A percentile compares a stretch with the other conserved stretches of the same genome.
phyloP scores from a whole-genome alignment of 305 asterid genomes.

The Fraxinus greggii region DNA sequence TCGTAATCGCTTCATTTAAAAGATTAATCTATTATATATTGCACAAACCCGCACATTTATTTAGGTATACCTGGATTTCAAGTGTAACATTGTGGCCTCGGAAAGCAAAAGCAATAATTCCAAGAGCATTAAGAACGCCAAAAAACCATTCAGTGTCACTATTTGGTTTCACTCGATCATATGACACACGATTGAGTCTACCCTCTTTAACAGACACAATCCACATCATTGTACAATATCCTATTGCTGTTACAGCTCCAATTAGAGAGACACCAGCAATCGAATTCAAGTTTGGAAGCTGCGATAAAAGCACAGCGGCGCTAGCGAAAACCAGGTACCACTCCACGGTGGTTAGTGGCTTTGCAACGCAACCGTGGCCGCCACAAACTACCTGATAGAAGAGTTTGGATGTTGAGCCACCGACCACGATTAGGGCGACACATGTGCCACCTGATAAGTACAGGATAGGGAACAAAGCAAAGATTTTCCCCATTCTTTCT shows the following conservation, averaged over 20 bases:
- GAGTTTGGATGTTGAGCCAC: constrained; percentile 32
- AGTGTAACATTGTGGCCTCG: constrained; percentile 35
- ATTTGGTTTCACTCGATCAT: constrained; percentile 25
- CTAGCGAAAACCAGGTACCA: constrained; percentile 26
- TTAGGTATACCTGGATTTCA: constrained; percentile 27
- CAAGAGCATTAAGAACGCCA: constrained; percentile 25
- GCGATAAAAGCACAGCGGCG: constrained; percentile 29
- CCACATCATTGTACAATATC: constrained; percentile 34
- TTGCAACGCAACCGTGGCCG: constrained; percentile 25
- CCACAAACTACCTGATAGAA: constrained; percentile 30
- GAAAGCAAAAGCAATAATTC: constrained; percentile 32
- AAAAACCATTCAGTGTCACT: constrained; percentile 21
- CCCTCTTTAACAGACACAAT: constrained; percentile 29
- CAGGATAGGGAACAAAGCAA: constrained; percentile 30
- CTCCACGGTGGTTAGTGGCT: constrained; percentile 27
- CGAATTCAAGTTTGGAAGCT: constrained; percentile 30
- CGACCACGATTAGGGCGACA: constrained; percentile 28
- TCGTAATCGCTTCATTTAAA: neutral
- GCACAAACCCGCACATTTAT: neutral
- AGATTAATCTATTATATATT: neutral
- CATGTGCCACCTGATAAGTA: constrained; percentile 33
- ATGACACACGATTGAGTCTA: constrained; percentile 24
- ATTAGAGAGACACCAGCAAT: constrained; percentile 30
- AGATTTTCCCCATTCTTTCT: constrained; percentile 29
- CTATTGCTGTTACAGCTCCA: constrained; percentile 28